Percentiles rank a stretch among this genome's conserved stretches.
Evolutionary conservation across 2,329 filamentous ascomycete genomes (phyloP).

Genomic region (Juglanconis sp.): DNA sequence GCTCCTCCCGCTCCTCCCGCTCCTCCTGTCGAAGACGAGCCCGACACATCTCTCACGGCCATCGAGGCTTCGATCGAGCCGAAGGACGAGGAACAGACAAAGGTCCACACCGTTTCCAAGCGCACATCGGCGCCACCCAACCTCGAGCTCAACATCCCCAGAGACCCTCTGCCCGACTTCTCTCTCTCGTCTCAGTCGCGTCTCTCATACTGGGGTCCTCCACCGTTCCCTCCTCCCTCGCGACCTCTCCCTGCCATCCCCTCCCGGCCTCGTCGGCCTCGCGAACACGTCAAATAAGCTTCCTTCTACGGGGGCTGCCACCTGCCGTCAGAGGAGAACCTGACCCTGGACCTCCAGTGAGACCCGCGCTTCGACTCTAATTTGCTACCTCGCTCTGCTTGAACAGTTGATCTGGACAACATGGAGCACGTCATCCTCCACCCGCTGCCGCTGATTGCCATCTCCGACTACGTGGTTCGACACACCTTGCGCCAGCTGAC

Average conservation of each 20-base stretch:
- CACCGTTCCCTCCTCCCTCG: background rate
- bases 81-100: background rate
- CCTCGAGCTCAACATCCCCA: background rate
- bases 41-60: background rate
- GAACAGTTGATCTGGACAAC: background rate
- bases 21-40: background rate
- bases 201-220: background rate
- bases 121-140: background rate
- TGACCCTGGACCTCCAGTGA: background rate
- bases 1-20: background rate
- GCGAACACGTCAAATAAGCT: background rate
- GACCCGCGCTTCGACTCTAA: background rate
- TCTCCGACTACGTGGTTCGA: constrained; percentile 93
- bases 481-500: constrained; percentile 74
- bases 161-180: background rate
- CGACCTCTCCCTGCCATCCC: background rate
- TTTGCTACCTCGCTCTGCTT: background rate
- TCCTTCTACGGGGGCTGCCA: background rate
- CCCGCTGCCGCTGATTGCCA: constrained; percentile 89
- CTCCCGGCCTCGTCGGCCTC: background rate
- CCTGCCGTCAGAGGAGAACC: background rate
- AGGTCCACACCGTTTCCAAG: background rate
- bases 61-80: background rate
- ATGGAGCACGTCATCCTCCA: constrained; percentile 60
- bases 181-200: background rate